Base-by-base conservation (phyloP, 805 yeast genomes). In the Dipodascopsis tothii region DNA sequence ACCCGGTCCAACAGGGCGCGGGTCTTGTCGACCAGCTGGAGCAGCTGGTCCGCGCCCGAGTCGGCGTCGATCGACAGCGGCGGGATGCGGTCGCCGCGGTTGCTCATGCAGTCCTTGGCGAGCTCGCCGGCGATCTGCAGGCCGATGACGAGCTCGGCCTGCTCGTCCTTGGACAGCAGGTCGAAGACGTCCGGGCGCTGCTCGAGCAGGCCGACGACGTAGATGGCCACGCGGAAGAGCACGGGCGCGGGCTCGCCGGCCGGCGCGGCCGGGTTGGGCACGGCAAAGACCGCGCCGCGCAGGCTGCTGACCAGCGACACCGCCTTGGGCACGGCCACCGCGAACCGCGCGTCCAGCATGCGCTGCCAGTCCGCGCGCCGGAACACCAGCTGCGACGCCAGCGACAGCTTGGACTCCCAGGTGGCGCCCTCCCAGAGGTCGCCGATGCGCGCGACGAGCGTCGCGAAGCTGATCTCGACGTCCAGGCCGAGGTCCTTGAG, bases 241-340 rank as follows among this genome's bases (percentile, higher is more conserved):
- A 27, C 36, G 34, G 37, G n/a, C 2, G 18, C 28, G 11, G 35
- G 34, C 20, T 14, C 40, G 17, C 9, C 37, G n/a, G 5, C 20
- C 9, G 33, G 11, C 4, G 16, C 35, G 3, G 27, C n/a, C 14
- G 3, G 32, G 11, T 4, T 37, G 25, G 30, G 30, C 30, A 41
- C 32, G 4, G 45, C 33, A 43, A 40, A 43, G 21, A 41, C n/a
- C 5, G 48, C 48, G 19, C 51, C 53, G 4, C 52, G 52, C 9
- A 49, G n/a, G 30, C 21, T 40, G 22, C 45, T 49, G 4, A 46
- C 32, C 18, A 44, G 20, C 11, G 51, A 25, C 3, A 49, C 28
- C 6, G 51, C 47, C 6, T 38, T 37, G 4, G 38, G 14, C 14
- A 39, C 17, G 2, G 38, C 25, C 20, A 25, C 9, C 16, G 34